These are phyloP conservation scores for Akebia trifoliata DNA, from an alignment of 164 flowering plant species.

Conservation along the genomic window DNA sequence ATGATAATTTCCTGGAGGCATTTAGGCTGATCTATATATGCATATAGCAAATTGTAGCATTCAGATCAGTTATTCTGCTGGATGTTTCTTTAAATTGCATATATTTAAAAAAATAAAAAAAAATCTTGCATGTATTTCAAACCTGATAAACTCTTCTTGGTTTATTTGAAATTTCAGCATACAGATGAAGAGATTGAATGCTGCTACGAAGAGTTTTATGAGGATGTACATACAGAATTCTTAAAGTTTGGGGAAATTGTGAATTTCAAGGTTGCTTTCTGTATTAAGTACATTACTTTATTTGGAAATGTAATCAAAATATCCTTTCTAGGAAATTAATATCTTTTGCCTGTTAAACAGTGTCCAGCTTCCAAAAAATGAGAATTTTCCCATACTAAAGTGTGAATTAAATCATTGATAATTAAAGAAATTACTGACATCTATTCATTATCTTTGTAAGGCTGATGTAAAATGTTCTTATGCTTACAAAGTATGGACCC, in stretches of 20 bases:
- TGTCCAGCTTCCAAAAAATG: background rate
- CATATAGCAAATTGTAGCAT: background rate
- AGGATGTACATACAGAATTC: slow-evolving; percentile 97
- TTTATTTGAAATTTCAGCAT: slow-evolving; percentile 41
- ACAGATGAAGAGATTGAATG: slow-evolving; percentile 91
- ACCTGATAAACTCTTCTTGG: slow-evolving; percentile 4
- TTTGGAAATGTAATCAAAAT: background rate
- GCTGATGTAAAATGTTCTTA: no score
- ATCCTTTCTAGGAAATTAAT: background rate
- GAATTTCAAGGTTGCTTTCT: slow-evolving; percentile 76
- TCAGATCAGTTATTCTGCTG: background rate
- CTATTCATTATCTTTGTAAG: no score
- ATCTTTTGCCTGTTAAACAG: background rate
- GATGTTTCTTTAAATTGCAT: background rate
- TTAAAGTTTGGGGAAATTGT: slow-evolving; percentile 90
- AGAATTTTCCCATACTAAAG: background rate
- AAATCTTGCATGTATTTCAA: background rate
- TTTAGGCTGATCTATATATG: background rate
- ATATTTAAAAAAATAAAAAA: no score
- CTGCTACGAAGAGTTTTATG: slow-evolving; percentile 88
- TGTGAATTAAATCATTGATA: background rate
- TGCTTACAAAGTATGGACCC: no score
- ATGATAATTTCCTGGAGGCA: background rate
- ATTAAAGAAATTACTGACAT: no score
- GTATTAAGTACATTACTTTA: background rate